Base-by-base conservation (phyloP, 352 stramenopile species). In the Lagenidium giganteum region DNA sequence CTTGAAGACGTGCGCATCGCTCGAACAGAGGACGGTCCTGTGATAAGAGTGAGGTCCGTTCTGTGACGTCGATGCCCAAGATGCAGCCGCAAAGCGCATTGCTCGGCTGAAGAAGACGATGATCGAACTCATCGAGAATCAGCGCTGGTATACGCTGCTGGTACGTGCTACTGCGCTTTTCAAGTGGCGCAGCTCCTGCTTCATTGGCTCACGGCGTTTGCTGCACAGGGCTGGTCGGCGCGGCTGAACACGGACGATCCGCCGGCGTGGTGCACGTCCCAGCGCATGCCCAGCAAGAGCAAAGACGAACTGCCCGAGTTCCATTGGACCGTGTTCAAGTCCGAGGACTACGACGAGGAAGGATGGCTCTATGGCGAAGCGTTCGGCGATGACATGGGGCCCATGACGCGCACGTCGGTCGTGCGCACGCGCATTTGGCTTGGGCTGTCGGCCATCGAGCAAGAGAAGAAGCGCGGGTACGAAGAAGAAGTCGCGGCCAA, bases 391-490 rank as follows among this genome's bases (percentile, higher is more conserved):
- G 64, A 80, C 23, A 61, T 84, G 42, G 81, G 78, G 0, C 61
- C 61, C 14, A 88, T 85, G 58, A 81, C 70, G 8, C 60, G 67
- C 6, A 64, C 46, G 20, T 82, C 76, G n/a, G 64, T 76, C 11
- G 76, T 93, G 25, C 81, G 81, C n/a, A 88, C 59, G 34, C 78
- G 81, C 26, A 74, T 93, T 11, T 93, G 81, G 81, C 74, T 92
- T 54, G 80, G 77, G 0, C 50, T 23, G 17, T 64, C 62, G 39
- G 29, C 44, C 1, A 37, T 64, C 4, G 59, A 78, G 12, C 59
- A 61, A 49, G 50, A 63, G n/a, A 50, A 17, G 13, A 47, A 41
- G 32, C 22, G 42, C 52, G 13, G 47, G 23, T 18, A 47, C 36
- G 11, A 57, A 2, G 32, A 25, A 2, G 40, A 47, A 8, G 26